Evolutionary conservation across 495 filamentous ascomycete species (phyloP).

Genomic region (Aspergillus incahuasiensis): DNA sequence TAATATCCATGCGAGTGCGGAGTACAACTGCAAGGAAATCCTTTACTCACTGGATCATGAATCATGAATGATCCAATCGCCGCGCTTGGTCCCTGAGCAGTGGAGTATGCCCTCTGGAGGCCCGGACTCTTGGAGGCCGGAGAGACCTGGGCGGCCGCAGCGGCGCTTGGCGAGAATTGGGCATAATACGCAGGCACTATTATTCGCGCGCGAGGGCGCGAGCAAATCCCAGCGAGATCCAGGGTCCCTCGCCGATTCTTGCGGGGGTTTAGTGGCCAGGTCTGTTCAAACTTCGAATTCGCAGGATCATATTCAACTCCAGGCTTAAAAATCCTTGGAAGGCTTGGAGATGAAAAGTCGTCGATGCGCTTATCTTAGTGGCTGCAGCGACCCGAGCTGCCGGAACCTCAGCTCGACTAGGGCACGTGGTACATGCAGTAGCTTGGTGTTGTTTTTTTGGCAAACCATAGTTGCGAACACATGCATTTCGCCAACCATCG

Average conservation of each 20-base stretch:
- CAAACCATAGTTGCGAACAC: too few relatives aligned
- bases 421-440: neutral
- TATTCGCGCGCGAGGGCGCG: too few relatives aligned
- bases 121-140: neutral
- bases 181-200: neutral
- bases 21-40: neutral
- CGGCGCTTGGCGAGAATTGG: neutral
- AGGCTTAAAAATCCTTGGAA: neutral
- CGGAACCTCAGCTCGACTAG: neutral
- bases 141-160: neutral
- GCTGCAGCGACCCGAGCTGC: neutral
- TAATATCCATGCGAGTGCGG: neutral
- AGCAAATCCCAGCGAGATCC: too few relatives aligned
- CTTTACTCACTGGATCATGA: neutral
- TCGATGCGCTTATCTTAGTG: neutral
- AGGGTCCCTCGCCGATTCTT: too few relatives aligned
- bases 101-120: neutral
- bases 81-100: neutral
- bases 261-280: too few relatives aligned
- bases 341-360: neutral
- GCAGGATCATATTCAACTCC: too few relatives aligned
- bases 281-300: too few relatives aligned
- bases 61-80: neutral
- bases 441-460: neutral
- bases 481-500: too few relatives aligned